Evolutionary conservation across 306 rosid species (phyloP).

Genomic region (Purshia tridentata): DNA sequence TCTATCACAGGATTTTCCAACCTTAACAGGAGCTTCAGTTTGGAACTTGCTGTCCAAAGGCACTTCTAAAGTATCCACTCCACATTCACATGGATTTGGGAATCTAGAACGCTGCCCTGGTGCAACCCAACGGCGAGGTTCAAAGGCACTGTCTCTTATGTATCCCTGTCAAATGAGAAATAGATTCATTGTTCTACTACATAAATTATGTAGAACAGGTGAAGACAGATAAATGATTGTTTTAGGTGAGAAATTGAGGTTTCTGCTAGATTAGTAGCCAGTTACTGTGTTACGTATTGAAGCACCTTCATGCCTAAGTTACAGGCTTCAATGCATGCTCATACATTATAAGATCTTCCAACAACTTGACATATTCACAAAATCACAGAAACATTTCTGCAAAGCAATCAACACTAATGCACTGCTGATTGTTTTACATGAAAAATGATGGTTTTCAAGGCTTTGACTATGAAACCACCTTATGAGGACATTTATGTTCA

Average conservation of each 20-base stretch:
- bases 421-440: neutral
- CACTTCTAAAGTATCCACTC: conserved; percentile 76
- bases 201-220: too few relatives aligned
- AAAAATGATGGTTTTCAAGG: too few relatives aligned
- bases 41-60: conserved; percentile 64
- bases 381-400: neutral
- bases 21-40: conserved; percentile 55
- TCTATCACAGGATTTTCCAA: conserved; percentile 73
- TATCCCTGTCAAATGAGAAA: conserved; percentile 53
- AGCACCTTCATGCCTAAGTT: neutral
- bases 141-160: conserved; percentile 78
- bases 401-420: neutral
- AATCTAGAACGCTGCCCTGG: conserved; percentile 71
- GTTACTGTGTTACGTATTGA: neutral
- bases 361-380: neutral
- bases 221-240: too few relatives aligned
- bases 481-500: neutral
- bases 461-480: too few relatives aligned
- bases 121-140: conserved; percentile 95
- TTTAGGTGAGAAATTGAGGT: too few relatives aligned
- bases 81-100: conserved; percentile 60
- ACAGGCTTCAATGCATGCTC: neutral
- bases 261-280: neutral
- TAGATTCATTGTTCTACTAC: neutral
- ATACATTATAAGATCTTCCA: neutral